These are phyloP conservation scores for Venturia asperata DNA, from an alignment of 2,329 filamentous ascomycete genomes.

Conservation along the genomic window DNA sequence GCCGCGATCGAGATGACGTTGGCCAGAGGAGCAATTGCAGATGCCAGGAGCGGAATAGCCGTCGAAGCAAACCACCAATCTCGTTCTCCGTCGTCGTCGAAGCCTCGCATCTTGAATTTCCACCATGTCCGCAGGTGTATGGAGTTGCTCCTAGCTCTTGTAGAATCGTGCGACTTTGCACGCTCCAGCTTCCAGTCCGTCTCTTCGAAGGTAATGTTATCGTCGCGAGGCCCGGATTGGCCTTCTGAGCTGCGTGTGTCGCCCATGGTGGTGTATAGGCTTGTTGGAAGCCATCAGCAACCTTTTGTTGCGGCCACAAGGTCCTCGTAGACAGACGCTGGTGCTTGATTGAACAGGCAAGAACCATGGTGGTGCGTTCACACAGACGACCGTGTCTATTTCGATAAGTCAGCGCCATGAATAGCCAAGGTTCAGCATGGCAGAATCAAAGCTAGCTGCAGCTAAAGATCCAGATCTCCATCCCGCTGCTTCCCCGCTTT, in stretches of 20 bases:
- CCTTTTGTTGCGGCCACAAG: neutral
- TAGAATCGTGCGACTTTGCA: neutral
- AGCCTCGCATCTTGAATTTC: slow-evolving; percentile 19
- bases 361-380: neutral
- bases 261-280: neutral
- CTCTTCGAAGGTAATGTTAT: neutral
- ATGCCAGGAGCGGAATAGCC: slow-evolving; percentile 67
- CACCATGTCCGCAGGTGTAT: slow-evolving; percentile 15
- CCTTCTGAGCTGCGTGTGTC: neutral
- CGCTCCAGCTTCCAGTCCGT: neutral
- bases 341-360: neutral
- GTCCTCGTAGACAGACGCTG: neutral
- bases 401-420: neutral
- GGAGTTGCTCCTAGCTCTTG: neutral
- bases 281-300: neutral
- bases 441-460: too few species aligned
- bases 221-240: neutral
- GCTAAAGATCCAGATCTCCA: too few species aligned
- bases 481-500: neutral
- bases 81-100: slow-evolving; percentile 21
- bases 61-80: slow-evolving; percentile 45
- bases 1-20: slow-evolving; percentile 84
- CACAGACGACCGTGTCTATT: neutral
- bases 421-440: neutral
- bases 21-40: slow-evolving; percentile 76